Evolutionary conservation across 768 basidiomycete species (phyloP).

Genomic region (Pleurotus salmoneostramineus): DNA sequence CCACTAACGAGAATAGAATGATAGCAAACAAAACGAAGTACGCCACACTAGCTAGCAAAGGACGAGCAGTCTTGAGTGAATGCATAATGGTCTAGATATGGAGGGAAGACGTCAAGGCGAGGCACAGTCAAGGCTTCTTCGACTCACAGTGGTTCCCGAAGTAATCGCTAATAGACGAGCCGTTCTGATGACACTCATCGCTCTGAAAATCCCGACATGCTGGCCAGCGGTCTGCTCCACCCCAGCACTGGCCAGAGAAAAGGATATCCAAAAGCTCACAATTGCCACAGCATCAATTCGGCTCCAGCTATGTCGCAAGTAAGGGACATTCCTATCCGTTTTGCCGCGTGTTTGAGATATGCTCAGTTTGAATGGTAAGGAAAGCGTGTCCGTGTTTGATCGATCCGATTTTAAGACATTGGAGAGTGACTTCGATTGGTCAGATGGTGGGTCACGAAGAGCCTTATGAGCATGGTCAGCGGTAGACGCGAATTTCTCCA

Average conservation of each 20-base stretch:
- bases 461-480: slow-evolving; percentile 32
- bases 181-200: slow-evolving; percentile 80
- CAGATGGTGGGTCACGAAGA: slow-evolving; percentile 35
- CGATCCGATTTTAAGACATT: slow-evolving; percentile 40
- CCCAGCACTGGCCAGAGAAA: slow-evolving; percentile 64
- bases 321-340: slow-evolving; percentile 72
- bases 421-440: slow-evolving; percentile 46
- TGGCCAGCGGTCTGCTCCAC: slow-evolving; percentile 53
- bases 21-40: slow-evolving; percentile 92
- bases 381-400: slow-evolving; percentile 34
- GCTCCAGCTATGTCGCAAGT: slow-evolving; percentile 90
- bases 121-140: not conserved
- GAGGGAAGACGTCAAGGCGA: slow-evolving; percentile 27
- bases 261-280: slow-evolving; percentile 82
- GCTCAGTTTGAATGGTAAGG: slow-evolving; percentile 61
- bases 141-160: slow-evolving; percentile 81
- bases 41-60: slow-evolving; percentile 84
- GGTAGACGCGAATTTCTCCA: slow-evolving; percentile 27
- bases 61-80: slow-evolving; percentile 85
- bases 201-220: slow-evolving; percentile 87
- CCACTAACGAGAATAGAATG: slow-evolving; percentile 76
- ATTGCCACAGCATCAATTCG: slow-evolving; percentile 88
- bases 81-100: slow-evolving; percentile 70
- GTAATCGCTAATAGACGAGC: slow-evolving; percentile 84
- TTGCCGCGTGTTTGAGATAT: slow-evolving; percentile 52